Base-by-base conservation (phyloP, 164 flowering plant genomes). In the Kalanchoe fedtschenkoi region DNA sequence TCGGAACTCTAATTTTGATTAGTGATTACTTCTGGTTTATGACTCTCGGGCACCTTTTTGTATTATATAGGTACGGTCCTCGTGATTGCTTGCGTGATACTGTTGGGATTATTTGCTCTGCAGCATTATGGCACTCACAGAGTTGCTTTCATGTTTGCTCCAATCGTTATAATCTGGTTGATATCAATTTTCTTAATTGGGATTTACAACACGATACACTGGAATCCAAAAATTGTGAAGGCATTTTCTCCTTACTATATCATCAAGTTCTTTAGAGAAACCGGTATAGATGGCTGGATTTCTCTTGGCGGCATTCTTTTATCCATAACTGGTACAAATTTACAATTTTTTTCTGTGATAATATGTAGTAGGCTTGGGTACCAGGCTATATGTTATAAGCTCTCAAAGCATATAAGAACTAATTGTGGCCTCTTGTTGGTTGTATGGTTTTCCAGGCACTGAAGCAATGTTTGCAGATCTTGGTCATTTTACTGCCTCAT, bases 391-490 rank as follows among this genome's bases (percentile, higher is more conserved):
- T 19, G 26, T 37, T 13, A 47, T 10, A 1, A 47, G 30, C 13
- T 22, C 55, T 47, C 7, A 1, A 6, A 19, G 26, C 28, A 47
- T 8, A 2, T 1, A 47, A 22, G 15, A 22, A 9, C 30, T 22
- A 22, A 24, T 8, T 8, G 39, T 4, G 16, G 13, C 56, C 32
- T 47, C 32, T 24, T 51, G 32, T 28, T 51, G 32, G 56, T 26
- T 58, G 41, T 34, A 19, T 2, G 46, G 28, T 64, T 34, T 75
- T 55, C 67, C 77, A 87, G 95, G 89, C 69, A 77, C 68, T 0
- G 96, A 89, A 75, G 65, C 89, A 1, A 89, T 89, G 93, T 85
- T 81, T 83, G 88, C 91, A 32, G 87, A 82, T 73, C 58, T 89
- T 54, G 93, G 93, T 7, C 91, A 85, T 64, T 89, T 89, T 65